Base-by-base conservation (phyloP, 495 filamentous ascomycete species). In the Tuber brumale region DNA sequence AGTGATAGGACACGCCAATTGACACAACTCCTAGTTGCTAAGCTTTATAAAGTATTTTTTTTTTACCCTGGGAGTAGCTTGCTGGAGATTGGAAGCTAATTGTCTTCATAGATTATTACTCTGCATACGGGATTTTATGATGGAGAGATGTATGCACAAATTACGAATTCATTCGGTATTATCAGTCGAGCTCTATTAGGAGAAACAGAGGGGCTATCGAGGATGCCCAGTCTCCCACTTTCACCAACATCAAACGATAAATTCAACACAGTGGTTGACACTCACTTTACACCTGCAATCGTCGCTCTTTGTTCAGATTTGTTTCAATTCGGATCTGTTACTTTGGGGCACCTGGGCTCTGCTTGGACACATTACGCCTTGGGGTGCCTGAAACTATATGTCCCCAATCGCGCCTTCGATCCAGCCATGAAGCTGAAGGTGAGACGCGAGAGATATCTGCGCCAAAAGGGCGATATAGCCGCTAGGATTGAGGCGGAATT, bases 391-490 rank as follows among this genome's bases (percentile, higher is more conserved):
- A 88, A 88, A 69, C 87, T 97, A 12, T 98, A 94, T 80, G 90
- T 97, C 5, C 94, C 96, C 0, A 91, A 97, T 82, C 89, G 90
- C 81, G 87, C 91, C 4, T 95, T 92, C 76, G 95, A 99, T 83
- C 95, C 95, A 19, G 93, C 94, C 39, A 85, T 94, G 74, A 88
- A 89, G 74, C 87, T 91, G n/a, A 88, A 91, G 57, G 85, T 98
- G 8, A 89, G 94, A 78, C 87, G 89, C 44, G 87, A 90, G 75
- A 87, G 91, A 27, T 89, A 95, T 76, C 78, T 86, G 3, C 86
- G 89, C 72, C 84, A 90, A 3, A 87, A 86, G 44, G 75, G 80
- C 12, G 86, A 87, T 44, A 80, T 97, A 21, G 82, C 86, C 35
- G 77, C 83, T 0, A 90, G 91, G 77, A 86, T 92, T 10, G 76